phyloP scores from a whole-genome alignment of 768 basidiomycete genomes.

The Chalciporus piperatus region DNA sequence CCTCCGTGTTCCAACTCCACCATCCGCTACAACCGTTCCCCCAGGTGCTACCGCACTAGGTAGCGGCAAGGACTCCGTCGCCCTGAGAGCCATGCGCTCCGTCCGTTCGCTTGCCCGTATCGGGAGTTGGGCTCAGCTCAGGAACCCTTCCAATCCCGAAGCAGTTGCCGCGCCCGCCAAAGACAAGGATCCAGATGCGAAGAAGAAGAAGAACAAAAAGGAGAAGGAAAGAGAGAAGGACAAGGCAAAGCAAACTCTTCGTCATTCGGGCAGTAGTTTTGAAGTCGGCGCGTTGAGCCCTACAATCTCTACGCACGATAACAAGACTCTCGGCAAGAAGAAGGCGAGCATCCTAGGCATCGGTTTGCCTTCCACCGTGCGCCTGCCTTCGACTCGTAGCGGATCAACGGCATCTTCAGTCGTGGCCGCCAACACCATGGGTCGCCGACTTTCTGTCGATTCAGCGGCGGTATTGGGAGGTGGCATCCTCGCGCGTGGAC shows the following conservation, averaged over 20 bases:
- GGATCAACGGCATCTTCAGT: conserved; percentile 38
- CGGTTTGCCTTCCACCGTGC: conserved; percentile 56
- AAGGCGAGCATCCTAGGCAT: conserved; percentile 62
- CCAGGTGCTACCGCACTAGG: conserved; percentile 27
- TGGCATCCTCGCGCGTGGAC: conserved; percentile 32
- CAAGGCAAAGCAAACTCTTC: conserved; percentile 34
- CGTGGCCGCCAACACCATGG: conserved; percentile 12
- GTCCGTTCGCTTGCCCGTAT: conserved; percentile 71
- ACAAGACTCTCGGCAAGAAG: conserved; percentile 47
- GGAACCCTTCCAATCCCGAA: conserved; percentile 35
- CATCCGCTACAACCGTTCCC: conserved; percentile 35
- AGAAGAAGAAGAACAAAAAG: conserved; percentile 39
- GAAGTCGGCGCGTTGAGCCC: conserved; percentile 58
- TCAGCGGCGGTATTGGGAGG: conserved; percentile 29
- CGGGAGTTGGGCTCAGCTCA: conserved; percentile 67
- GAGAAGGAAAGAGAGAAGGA: conserved; percentile 36
- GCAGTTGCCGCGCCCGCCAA: conserved; percentile 25
- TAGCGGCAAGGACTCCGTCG: conserved; percentile 57
- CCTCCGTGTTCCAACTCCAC: conserved; percentile 22
- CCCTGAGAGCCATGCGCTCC: conserved; percentile 73
- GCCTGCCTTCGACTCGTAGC: conserved; percentile 37
- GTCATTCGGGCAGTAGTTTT: conserved; percentile 61
- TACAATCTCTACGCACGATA: conserved; percentile 18
- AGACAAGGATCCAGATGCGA: conserved; percentile 29
- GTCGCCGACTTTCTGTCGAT: conserved; percentile 30